Evolutionary conservation across 305 asterid species (phyloP).

Genomic region (Solanum aculeatissimum): DNA sequence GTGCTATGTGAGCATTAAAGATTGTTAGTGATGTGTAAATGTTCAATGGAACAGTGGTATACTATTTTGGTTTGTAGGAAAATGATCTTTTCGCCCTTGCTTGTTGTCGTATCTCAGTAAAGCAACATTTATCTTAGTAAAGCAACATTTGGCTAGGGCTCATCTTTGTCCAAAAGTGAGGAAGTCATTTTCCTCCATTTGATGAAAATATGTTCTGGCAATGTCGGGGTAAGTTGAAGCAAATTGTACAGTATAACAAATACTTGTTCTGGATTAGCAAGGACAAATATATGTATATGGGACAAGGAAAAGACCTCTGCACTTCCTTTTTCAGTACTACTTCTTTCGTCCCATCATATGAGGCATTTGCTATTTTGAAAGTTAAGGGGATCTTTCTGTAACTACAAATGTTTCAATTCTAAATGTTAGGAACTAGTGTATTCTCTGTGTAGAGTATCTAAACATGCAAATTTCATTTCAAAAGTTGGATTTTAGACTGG

Average conservation of each 20-base stretch:
- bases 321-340: background rate
- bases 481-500: background rate
- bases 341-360: background rate
- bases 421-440: background rate
- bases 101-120: background rate
- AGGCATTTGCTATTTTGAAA: background rate
- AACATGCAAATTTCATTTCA: background rate
- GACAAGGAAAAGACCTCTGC: background rate
- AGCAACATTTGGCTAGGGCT: background rate
- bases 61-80: background rate
- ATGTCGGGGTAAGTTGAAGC: background rate
- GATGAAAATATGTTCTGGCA: background rate
- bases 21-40: background rate
- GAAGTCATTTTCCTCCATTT: background rate
- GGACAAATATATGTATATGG: background rate
- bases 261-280: background rate
- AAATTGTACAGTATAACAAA: too few relatives aligned
- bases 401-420: background rate
- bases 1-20: background rate
- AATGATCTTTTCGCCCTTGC: background rate
- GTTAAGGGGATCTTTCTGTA: background rate
- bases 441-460: background rate
- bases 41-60: background rate
- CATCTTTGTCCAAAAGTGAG: background rate
- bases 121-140: too few relatives aligned